phyloP scores from a whole-genome alignment of 257 asterid genomes.

The Anisodus tanguticus region DNA sequence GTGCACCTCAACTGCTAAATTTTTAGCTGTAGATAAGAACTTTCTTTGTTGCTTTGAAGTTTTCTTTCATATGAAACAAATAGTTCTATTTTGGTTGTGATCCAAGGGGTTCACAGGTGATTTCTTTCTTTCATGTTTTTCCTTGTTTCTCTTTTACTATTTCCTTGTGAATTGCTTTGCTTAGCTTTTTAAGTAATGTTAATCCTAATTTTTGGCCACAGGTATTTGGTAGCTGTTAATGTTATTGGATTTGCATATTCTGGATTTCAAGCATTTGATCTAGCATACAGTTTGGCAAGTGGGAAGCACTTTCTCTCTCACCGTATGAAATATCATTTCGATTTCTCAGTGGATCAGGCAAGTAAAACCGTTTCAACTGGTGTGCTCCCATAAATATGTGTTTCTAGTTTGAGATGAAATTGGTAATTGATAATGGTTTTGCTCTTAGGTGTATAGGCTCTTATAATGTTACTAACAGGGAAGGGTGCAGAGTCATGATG shows the following conservation, averaged over 20 bases:
- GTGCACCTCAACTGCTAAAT: not conserved
- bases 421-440: not conserved
- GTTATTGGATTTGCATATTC: conserved; percentile 78
- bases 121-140: not conserved
- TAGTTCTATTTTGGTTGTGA: too few species aligned
- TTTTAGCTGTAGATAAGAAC: not conserved
- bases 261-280: conserved; percentile 65
- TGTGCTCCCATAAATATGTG: not conserved
- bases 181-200: not conserved
- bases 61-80: not conserved
- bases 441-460: not conserved
- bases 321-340: conserved; percentile 60
- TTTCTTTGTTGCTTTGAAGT: not conserved
- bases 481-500: not conserved
- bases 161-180: not conserved
- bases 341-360: conserved; percentile 86
- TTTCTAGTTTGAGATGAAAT: not conserved
- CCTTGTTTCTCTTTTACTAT: not conserved
- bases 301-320: conserved; percentile 59
- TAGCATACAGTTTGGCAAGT: conserved; percentile 63
- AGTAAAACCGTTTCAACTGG: conserved; percentile 36
- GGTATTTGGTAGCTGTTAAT: conserved; percentile 73
- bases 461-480: not conserved
- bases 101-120: not conserved
- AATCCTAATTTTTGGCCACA: conserved; percentile 33